Conservation (phyloP, 139 green algal species). For the Chlorella sp. region DNA sequence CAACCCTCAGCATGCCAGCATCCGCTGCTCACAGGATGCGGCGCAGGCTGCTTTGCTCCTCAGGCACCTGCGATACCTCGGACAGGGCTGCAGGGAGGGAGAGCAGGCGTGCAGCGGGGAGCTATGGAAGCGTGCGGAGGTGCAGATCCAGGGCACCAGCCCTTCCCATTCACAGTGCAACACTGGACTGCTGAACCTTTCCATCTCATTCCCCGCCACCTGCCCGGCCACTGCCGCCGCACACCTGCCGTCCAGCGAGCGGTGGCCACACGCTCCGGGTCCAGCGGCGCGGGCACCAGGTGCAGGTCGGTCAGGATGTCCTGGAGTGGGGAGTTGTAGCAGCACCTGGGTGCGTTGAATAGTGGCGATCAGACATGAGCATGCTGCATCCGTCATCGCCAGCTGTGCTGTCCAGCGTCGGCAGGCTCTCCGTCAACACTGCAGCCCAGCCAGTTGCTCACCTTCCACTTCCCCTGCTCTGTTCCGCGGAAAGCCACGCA, state of each 20-base stretch:
- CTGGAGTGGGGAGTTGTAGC: constrained; percentile 43
- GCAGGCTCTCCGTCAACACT: too few relatives aligned
- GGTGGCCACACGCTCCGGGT: constrained; percentile 46
- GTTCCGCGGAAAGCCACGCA: constrained; percentile 86
- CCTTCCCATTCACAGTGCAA: too few relatives aligned
- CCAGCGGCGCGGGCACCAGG: constrained; percentile 64
- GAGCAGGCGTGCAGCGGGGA: not conserved
- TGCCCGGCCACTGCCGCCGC: too few relatives aligned
- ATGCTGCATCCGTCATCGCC: too few relatives aligned
- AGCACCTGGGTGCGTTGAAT: too few relatives aligned
- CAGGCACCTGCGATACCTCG: not conserved
- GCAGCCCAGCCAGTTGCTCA: not conserved
- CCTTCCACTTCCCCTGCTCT: constrained; percentile 76
- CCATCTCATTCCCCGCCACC: too few relatives aligned
- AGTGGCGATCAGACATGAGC: too few relatives aligned
- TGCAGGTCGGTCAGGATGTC: constrained; percentile 84
- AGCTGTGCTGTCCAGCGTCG: too few relatives aligned
- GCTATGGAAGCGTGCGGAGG: too few relatives aligned
- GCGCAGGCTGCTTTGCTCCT: not conserved
- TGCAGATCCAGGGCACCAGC: too few relatives aligned
- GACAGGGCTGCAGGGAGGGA: not conserved
- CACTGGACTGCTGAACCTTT: too few relatives aligned
- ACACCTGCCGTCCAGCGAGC: not conserved
- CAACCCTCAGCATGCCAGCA: too few relatives aligned
- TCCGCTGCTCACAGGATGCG: not conserved